Percentiles rank a stretch among this genome's conserved stretches.
These are phyloP conservation scores for Pharnaceum exiguum DNA, from an alignment of 148 eudicot genomes.

Conservation along the genomic window DNA sequence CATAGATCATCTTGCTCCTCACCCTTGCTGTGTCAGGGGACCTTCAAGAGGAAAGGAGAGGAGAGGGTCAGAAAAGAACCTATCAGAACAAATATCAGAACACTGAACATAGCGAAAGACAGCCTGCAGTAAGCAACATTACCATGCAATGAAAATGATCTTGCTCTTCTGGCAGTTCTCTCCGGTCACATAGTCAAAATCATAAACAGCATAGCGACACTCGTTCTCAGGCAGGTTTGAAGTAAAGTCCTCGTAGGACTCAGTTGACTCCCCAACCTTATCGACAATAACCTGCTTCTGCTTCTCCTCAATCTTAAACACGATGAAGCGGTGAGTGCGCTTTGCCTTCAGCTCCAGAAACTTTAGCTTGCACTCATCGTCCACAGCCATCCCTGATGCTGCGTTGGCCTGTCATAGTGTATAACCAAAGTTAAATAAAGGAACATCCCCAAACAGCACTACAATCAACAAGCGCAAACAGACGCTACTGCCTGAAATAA, in stretches of 20 bases:
- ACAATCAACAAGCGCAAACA: not conserved
- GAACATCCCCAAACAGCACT: not conserved
- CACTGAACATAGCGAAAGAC: not conserved
- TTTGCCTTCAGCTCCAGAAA: conserved; percentile 87
- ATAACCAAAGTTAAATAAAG: not conserved
- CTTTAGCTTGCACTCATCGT: conserved; percentile 88
- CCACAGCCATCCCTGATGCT: conserved; percentile 90
- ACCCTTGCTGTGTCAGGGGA: conserved; percentile 74
- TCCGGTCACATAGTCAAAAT: conserved; percentile 70
- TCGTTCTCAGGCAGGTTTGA: conserved; percentile 73
- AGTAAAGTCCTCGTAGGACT: conserved; percentile 66
- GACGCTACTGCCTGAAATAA: too few relatives aligned
- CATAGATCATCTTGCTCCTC: conserved; percentile 89
- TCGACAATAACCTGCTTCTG: conserved; percentile 83
- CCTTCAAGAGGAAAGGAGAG: conserved; percentile 27
- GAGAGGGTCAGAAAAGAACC: not conserved
- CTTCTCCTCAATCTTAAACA: conserved; percentile 78
- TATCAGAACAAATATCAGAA: conserved; percentile 1
- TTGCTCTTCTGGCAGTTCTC: conserved; percentile 89
- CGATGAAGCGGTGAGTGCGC: conserved; percentile 70
- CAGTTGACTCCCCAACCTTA: conserved; percentile 67
- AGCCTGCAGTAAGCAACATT: conserved; percentile 11
- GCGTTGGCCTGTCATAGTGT: conserved; percentile 59
- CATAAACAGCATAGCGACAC: conserved; percentile 80
- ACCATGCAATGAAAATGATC: conserved; percentile 93